These are phyloP conservation scores for Xylaria longipes DNA, from an alignment of 495 filamentous ascomycete species.

Conservation along the genomic window DNA sequence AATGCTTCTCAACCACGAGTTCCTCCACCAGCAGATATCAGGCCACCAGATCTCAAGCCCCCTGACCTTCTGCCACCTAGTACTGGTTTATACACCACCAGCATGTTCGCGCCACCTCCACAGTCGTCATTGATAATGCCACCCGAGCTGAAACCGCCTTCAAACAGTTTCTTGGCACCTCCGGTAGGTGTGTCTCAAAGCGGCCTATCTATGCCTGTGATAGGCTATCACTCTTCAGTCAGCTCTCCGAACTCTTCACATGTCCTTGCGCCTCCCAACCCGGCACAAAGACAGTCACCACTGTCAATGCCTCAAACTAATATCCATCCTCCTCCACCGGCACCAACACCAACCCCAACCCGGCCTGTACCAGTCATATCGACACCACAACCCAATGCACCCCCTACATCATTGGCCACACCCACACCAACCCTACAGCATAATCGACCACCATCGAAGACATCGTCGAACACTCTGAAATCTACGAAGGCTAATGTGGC, in stretches of 20 bases:
- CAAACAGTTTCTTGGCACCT: slow-evolving; percentile 50
- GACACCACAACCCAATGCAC: slow-evolving; percentile 23
- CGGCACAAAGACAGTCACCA: slow-evolving; percentile 47
- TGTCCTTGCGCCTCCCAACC: slow-evolving; percentile 53
- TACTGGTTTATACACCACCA: slow-evolving; percentile 36
- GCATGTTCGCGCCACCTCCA: slow-evolving; percentile 43
- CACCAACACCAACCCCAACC: slow-evolving; percentile 25
- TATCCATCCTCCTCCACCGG: slow-evolving; percentile 27
- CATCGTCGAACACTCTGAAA: slow-evolving; percentile 20
- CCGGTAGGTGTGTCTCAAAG: slow-evolving; percentile 40
- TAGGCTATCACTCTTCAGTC: slow-evolving; percentile 35
- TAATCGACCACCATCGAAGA: slow-evolving; percentile 28
- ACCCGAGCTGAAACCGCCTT: slow-evolving; percentile 41
- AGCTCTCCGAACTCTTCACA: slow-evolving; percentile 36
- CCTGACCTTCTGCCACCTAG: slow-evolving; percentile 36
- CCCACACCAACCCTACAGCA: slow-evolving; percentile 15
- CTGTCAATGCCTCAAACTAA: slow-evolving; percentile 46
- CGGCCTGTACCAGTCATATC: slow-evolving; percentile 15
- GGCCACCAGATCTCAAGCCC: slow-evolving; percentile 28
- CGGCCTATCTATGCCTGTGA: slow-evolving; percentile 42
- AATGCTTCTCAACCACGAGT: slow-evolving; percentile 14
- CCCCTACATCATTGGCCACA: slow-evolving; percentile 22
- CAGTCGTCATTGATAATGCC: slow-evolving; percentile 39
- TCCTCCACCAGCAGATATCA: slow-evolving; percentile 12
- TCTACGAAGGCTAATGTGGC: slow-evolving; percentile 33